Conservation (phyloP, 805 yeast species). For the Debaryomyces tyrocola region DNA sequence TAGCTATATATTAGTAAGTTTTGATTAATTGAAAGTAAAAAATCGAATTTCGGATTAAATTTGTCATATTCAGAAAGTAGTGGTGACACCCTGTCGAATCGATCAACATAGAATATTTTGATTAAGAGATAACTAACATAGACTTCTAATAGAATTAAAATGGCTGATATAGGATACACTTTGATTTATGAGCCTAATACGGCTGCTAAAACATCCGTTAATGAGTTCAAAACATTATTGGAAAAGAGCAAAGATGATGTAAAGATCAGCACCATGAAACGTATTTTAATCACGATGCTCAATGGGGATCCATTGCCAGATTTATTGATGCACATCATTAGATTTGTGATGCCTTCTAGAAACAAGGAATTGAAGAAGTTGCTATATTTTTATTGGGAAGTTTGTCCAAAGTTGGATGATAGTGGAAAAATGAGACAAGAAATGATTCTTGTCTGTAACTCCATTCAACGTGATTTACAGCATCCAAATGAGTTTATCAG, state of each 20-base stretch:
- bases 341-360: slow-evolving; percentile 95
- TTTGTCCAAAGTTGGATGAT: slow-evolving; percentile 85
- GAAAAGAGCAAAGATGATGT: slow-evolving; percentile 89
- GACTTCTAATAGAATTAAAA: slow-evolving; percentile 1
- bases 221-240: slow-evolving; percentile 72
- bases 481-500: slow-evolving; percentile 97
- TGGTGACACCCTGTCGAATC: background rate
- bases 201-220: slow-evolving; percentile 58
- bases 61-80: background rate
- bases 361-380: slow-evolving; percentile 89
- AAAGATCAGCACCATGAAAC: slow-evolving; percentile 87
- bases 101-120: background rate
- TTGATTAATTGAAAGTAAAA: background rate
- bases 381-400: slow-evolving; percentile 96
- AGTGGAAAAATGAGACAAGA: slow-evolving; percentile 95
- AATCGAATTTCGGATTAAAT: background rate
- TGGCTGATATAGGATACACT: slow-evolving; percentile 58
- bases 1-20: background rate
- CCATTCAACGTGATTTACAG: slow-evolving; percentile 94
- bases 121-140: background rate
- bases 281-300: slow-evolving; percentile 79
- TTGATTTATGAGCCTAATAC: slow-evolving; percentile 77
- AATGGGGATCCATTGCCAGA: slow-evolving; percentile 94
- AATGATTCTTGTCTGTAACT: slow-evolving; percentile 97
- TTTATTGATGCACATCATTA: slow-evolving; percentile 91